Conservation (phyloP, 208 protist species). For the Crithidia brevicula region DNA sequence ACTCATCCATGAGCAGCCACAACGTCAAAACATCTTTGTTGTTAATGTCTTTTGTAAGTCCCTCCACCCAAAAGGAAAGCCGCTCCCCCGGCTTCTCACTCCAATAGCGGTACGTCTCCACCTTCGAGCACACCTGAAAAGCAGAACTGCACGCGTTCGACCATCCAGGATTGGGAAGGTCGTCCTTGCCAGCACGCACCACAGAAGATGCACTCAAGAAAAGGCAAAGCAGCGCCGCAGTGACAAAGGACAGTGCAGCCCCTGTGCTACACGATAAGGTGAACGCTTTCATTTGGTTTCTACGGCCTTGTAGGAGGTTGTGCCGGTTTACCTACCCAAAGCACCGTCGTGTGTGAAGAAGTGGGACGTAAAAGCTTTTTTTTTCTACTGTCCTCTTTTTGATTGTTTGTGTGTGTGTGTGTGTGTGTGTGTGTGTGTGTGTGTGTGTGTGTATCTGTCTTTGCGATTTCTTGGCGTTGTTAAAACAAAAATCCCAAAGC, state of each 20-base stretch:
- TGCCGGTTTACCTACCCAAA: too few species aligned
- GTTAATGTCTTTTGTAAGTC: constrained; percentile 8
- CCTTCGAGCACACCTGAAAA: constrained; percentile 40
- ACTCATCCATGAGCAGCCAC: constrained; percentile 58
- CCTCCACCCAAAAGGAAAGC: constrained; percentile 40
- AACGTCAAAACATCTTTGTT: constrained; percentile 32
- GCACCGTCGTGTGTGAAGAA: too few species aligned
- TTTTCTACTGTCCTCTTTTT: too few species aligned
- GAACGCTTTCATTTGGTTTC: too few species aligned
- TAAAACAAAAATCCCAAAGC: too few species aligned
- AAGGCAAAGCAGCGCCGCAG: not conserved
- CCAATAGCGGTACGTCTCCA: constrained; percentile 48
- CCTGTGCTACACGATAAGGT: too few species aligned
- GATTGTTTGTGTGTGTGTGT: too few species aligned
- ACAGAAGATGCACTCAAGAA: not conserved
- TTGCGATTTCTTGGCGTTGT: too few species aligned
- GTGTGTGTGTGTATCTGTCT: too few species aligned
- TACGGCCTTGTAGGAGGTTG: too few species aligned
- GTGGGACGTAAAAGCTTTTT: too few species aligned
- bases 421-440: too few species aligned
- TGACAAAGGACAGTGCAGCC: not conserved
- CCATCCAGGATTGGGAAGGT: constrained; percentile 44
- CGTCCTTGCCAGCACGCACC: constrained; percentile 2
- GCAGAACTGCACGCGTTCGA: constrained; percentile 23
- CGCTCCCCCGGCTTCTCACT: constrained; percentile 21